phyloP scores from a whole-genome alignment of 345 rosid genomes.

The Microthlaspi erraticum region DNA sequence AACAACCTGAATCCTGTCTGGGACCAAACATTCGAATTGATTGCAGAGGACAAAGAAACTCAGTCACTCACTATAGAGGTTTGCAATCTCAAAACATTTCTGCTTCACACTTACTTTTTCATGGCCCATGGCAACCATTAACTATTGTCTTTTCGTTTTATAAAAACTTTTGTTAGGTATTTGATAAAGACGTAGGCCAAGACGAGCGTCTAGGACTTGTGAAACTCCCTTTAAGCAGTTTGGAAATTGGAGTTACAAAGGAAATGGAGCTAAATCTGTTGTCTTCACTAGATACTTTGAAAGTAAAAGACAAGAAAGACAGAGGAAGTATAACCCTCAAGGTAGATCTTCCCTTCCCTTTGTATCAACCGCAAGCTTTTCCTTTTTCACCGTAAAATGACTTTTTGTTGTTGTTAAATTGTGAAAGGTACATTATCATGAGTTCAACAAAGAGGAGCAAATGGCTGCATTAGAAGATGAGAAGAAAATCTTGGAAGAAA shows the following conservation, averaged over 20 bases:
- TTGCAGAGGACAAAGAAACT: conserved; percentile 98
- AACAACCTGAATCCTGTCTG: conserved; percentile 96
- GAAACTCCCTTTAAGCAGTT: conserved; percentile 65
- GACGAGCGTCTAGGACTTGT: conserved; percentile 88
- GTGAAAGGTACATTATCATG: conserved; percentile 68
- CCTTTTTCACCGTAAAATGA: conserved; percentile 30
- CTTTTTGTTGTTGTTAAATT: neutral
- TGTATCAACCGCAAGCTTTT: neutral
- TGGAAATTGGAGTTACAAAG: conserved; percentile 58
- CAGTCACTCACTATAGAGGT: conserved; percentile 88
- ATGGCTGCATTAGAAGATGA: conserved; percentile 82
- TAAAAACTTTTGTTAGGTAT: conserved; percentile 58
- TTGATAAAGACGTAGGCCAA: conserved; percentile 91
- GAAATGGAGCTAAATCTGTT: conserved; percentile 71
- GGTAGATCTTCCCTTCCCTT: conserved; percentile 54
- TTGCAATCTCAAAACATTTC: conserved; percentile 12
- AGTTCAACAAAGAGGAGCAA: conserved; percentile 88
- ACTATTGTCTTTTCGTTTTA: neutral
- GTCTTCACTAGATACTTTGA: conserved; percentile 89
- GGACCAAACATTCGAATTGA: conserved; percentile 83
- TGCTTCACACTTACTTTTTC: conserved; percentile 19
- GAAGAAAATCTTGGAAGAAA: conserved; percentile 84
- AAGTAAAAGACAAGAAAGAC: conserved; percentile 95
- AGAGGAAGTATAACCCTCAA: conserved; percentile 82
- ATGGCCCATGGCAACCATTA: neutral